Evolutionary conservation across 495 filamentous ascomycete genomes (phyloP).

Genomic region (Astrothelium macrocarpum): DNA sequence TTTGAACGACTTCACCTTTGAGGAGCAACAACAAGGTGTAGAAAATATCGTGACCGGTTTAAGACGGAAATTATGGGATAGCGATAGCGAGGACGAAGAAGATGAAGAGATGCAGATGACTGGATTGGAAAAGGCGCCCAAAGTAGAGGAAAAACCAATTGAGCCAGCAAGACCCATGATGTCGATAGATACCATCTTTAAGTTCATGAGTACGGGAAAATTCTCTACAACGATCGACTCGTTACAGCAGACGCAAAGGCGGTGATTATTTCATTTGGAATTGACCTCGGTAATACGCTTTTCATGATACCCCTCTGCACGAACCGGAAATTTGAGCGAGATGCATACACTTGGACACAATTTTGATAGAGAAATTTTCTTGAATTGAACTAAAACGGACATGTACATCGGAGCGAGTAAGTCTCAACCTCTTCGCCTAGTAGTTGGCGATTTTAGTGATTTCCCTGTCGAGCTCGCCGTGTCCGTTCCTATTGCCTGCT

Average conservation of each 20-base stretch:
- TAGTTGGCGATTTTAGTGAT: constrained; percentile 15
- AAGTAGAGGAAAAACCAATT: not conserved
- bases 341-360: not conserved
- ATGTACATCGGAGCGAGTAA: too few relatives aligned
- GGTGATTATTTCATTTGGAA: not conserved
- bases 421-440: constrained; percentile 18
- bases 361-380: not conserved
- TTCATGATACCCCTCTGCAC: not conserved
- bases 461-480: constrained; percentile 10
- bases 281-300: not conserved
- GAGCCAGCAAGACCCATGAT: constrained; percentile 7
- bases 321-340: not conserved
- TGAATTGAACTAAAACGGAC: not conserved
- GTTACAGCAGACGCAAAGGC: not conserved
- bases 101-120: constrained; percentile 16
- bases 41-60: constrained; percentile 64
- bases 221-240: not conserved
- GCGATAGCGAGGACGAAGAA: constrained; percentile 17
- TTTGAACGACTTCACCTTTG: constrained; percentile 52
- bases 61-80: constrained; percentile 24
- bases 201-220: constrained; percentile 14
- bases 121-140: not conserved
- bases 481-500: constrained; percentile 11
- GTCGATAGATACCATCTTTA: constrained; percentile 10
- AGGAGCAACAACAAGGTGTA: constrained; percentile 56